phyloP scores from a whole-genome alignment of 2,329 filamentous ascomycete genomes.

The Nectriaceae sp. region DNA sequence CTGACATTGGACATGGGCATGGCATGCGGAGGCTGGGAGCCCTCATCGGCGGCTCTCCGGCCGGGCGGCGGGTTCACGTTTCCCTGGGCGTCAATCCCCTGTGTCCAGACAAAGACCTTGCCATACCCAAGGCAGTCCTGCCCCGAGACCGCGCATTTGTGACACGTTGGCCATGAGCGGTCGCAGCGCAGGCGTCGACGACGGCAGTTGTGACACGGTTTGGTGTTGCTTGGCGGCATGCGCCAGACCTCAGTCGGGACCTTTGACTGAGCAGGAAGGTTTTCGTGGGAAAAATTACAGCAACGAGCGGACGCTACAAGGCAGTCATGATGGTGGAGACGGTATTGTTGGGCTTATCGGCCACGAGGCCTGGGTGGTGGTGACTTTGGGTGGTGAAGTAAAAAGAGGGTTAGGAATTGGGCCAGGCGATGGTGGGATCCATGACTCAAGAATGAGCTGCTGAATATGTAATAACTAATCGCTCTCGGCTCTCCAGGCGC shows the following conservation, averaged over 20 bases:
- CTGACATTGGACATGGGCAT: slow-evolving; percentile 3
- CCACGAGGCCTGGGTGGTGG: too few species aligned
- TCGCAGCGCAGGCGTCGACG: slow-evolving; percentile 63
- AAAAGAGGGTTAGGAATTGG: neutral
- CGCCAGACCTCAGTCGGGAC: slow-evolving; percentile 29
- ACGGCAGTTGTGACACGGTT: slow-evolving; percentile 63
- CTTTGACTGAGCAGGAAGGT: slow-evolving; percentile 14
- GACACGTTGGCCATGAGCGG: slow-evolving; percentile 58
- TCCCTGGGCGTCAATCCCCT: slow-evolving; percentile 51
- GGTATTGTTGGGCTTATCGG: neutral
- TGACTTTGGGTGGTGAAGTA: neutral
- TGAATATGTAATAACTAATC: slow-evolving; percentile 1
- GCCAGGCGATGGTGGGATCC: neutral
- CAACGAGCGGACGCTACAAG: neutral
- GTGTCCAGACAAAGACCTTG: slow-evolving; percentile 61
- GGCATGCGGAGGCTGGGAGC: slow-evolving; percentile 9
- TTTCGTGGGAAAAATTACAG: slow-evolving; percentile 2
- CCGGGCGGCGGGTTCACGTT: slow-evolving; percentile 41
- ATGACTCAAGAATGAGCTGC: neutral
- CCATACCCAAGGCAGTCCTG: slow-evolving; percentile 64
- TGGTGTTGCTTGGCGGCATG: slow-evolving; percentile 40
- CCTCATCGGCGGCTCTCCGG: slow-evolving; percentile 22
- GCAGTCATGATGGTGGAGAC: neutral
- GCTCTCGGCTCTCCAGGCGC: neutral
- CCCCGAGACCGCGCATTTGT: slow-evolving; percentile 58